Base-by-base conservation (phyloP, 1,139 yeast genomes). In the Scheffersomyces cryptocercus region DNA sequence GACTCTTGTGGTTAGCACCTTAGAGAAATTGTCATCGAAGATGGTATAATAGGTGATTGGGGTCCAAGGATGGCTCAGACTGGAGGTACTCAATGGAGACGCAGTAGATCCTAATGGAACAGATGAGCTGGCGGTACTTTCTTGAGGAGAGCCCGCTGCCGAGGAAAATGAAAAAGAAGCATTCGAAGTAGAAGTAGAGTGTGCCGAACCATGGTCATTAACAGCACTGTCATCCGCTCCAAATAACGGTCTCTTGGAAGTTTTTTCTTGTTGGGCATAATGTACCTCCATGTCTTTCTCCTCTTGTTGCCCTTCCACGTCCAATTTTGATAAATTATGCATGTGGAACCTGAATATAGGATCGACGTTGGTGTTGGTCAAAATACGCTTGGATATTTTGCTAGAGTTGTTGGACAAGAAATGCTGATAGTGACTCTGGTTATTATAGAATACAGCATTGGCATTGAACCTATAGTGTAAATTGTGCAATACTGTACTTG, bases 291-390 rank as follows among this genome's bases (percentile, higher is more conserved):
- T 5, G 8, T 20, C 7, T 20, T 20, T 20, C 7, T 20, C 26
- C 7, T 20, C 26, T 20, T 20, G 26, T 20, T 5, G 26, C 7
- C 26, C 26, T 31, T 15, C 24, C 5, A 31, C 10, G n/a, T 20
- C 35, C n/a, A 15, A 14, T 8, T 31, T 15, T 11, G 35, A 31
- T 14, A 31, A n/a, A 14, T 50, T 51, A n/a, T 42, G 37, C 28
- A 50, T 40, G 34, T 52, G 55, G 13, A 47, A 39, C 29, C 44
- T 20, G n/a, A 51, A 35, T 36, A 51, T 40, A 6, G 55, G 51
- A 31, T 51, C 54, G 13, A 31, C 35, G 26, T 33, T 47, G 50
- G n/a, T 35, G 44, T 26, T 46, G 51, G 35, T 24, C 35, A 29
- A n/a, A 12, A 16, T 15, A 30, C 12, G 16, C 10, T 14, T 12